Conservation (phyloP, 2,329 filamentous ascomycete species). For the Chaetothyriales sp. region DNA sequence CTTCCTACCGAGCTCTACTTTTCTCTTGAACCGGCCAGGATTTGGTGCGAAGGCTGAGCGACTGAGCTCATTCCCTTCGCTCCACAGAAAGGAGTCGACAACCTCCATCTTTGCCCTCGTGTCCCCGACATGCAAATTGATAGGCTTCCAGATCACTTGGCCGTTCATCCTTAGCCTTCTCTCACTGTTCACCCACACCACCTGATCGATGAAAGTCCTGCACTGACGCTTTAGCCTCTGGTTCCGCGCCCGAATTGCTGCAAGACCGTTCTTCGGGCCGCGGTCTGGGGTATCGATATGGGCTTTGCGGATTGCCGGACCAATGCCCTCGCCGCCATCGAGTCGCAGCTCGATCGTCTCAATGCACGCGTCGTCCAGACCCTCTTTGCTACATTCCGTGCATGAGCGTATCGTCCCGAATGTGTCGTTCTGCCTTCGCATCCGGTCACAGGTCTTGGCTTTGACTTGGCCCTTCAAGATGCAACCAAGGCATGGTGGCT, state of each 20-base stretch:
- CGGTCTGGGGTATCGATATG: not conserved
- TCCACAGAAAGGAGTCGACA: no score
- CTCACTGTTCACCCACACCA: not conserved
- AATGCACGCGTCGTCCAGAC: not conserved
- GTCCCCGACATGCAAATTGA: not conserved
- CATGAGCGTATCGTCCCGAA: not conserved
- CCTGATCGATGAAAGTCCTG: no score
- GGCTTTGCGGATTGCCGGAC: not conserved
- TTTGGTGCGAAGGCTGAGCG: no score
- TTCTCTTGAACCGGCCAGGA: no score
- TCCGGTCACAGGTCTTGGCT: not conserved
- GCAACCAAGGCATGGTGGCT: not conserved
- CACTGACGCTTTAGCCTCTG: not conserved
- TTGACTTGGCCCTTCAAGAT: not conserved
- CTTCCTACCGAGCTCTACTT: no score
- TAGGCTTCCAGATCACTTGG: not conserved
- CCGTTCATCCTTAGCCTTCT: not conserved
- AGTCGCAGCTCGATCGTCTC: not conserved
- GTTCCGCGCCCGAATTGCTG: not conserved
- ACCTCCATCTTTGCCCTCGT: not conserved
- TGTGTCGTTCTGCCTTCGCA: constrained; percentile 5
- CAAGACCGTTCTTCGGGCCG: not conserved
- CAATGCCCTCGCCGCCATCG: not conserved
- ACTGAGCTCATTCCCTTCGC: no score
- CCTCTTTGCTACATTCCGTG: not conserved